These are phyloP conservation scores for Massariosphaeria phaeospora DNA, from an alignment of 495 filamentous ascomycete genomes.

Conservation along the genomic window DNA sequence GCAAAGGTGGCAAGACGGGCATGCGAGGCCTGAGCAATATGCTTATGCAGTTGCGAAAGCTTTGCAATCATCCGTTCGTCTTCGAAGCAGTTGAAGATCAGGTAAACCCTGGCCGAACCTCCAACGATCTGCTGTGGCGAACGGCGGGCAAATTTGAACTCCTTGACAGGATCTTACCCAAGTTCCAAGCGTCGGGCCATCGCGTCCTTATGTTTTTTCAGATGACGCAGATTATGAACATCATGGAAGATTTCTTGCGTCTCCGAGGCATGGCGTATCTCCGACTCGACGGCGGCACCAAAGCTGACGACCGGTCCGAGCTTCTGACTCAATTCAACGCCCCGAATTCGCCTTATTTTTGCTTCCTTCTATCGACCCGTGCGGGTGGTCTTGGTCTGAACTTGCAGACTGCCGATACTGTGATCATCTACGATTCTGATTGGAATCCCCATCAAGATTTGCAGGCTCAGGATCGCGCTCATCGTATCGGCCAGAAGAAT, in stretches of 20 bases:
- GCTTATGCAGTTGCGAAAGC: slow-evolving; percentile 98
- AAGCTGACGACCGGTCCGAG: slow-evolving; percentile 93
- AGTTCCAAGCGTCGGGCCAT: slow-evolving; percentile 83
- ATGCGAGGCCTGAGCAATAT: slow-evolving; percentile 97
- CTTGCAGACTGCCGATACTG: slow-evolving; percentile 93
- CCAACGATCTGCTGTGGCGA: slow-evolving; percentile 92
- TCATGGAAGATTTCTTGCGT: slow-evolving; percentile 98
- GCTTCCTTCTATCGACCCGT: slow-evolving; percentile 97
- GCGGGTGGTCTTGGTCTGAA: slow-evolving; percentile 97
- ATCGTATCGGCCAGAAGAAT: slow-evolving; percentile 99
- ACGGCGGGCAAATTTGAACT: slow-evolving; percentile 97
- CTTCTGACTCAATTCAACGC: slow-evolving; percentile 85
- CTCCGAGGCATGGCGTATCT: slow-evolving; percentile 76
- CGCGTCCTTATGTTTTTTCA: slow-evolving; percentile 99
- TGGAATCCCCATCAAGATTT: slow-evolving; percentile 99
- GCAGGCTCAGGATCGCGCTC: slow-evolving; percentile 97
- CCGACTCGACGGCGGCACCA: slow-evolving; percentile 91
- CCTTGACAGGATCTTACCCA: slow-evolving; percentile 84
- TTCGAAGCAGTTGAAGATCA: slow-evolving; percentile 97
- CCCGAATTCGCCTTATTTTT: slow-evolving; percentile 85
- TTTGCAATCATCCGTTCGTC: slow-evolving; percentile 98
- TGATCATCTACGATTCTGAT: slow-evolving; percentile 99
- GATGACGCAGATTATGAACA: slow-evolving; percentile 99
- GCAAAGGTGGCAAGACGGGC: slow-evolving; percentile 91
- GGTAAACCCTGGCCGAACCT: slow-evolving; percentile 82